These are phyloP conservation scores for Oldenlandia corymbosa DNA, from an alignment of 257 asterid genomes.

Conservation along the genomic window DNA sequence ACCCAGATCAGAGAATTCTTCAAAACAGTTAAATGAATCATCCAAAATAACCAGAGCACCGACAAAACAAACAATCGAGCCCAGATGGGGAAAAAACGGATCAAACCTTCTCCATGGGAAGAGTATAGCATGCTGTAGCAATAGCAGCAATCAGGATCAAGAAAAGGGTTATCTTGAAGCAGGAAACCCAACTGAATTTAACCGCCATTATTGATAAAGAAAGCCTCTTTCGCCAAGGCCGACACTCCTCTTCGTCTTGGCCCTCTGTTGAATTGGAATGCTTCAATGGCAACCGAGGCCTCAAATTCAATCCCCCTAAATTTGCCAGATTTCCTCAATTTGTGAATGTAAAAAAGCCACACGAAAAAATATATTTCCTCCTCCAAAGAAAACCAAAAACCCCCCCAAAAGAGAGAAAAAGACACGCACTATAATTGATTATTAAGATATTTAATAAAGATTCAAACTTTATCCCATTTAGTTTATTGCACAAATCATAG, in stretches of 20 bases:
- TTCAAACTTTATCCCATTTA: conserved; percentile 15
- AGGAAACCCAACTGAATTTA: conserved; percentile 60
- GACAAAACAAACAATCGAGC: neutral
- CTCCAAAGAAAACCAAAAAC: neutral
- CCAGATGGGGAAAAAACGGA: conserved; percentile 5
- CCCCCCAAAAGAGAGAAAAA: neutral
- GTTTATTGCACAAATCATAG: neutral
- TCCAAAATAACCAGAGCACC: conserved; percentile 10
- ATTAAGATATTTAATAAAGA: conserved; percentile 4
- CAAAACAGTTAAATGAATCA: neutral
- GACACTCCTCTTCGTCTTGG: conserved; percentile 57
- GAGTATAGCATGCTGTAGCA: conserved; percentile 73
- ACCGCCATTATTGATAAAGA: conserved; percentile 56
- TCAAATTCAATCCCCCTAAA: conserved; percentile 61
- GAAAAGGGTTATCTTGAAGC: conserved; percentile 48
- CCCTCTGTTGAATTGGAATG: conserved; percentile 55
- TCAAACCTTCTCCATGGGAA: conserved; percentile 78
- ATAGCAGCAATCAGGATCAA: conserved; percentile 55
- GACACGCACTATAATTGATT: no score
- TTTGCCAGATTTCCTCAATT: conserved; percentile 62
- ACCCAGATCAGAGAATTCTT: neutral
- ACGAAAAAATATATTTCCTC: neutral
- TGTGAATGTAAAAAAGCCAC: no score
- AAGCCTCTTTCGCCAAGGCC: conserved; percentile 80
- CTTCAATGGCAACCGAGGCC: conserved; percentile 86